A percentile compares a stretch with the other conserved stretches of the same genome.
Conservation (phyloP, 1,139 yeast species). For the Pichia norvegensis region DNA sequence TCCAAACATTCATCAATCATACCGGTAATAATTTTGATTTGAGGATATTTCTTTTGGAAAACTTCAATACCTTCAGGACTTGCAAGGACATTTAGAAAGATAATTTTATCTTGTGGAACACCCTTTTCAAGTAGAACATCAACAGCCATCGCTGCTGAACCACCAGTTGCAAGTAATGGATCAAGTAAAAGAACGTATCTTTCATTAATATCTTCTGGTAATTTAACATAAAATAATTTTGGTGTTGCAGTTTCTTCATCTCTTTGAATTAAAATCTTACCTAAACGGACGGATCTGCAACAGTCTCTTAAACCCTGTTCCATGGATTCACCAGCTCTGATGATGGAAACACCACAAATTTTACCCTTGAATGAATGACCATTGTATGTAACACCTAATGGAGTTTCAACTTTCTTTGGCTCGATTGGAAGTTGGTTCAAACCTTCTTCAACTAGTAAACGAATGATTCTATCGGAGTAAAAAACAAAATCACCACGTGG, state of each 20-base stretch:
- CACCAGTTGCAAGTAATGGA: slow-evolving; percentile 98
- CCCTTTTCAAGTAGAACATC: slow-evolving; percentile 84
- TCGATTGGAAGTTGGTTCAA: slow-evolving; percentile 86
- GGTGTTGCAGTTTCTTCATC: slow-evolving; percentile 88
- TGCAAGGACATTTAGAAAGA: slow-evolving; percentile 83
- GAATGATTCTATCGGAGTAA: slow-evolving; percentile 88
- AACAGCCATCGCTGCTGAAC: slow-evolving; percentile 95
- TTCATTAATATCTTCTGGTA: slow-evolving; percentile 84
- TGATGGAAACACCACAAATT: slow-evolving; percentile 95
- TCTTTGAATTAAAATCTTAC: slow-evolving; percentile 91
- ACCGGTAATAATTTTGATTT: slow-evolving; percentile 85
- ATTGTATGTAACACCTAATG: slow-evolving; percentile 61
- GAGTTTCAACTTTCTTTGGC: slow-evolving; percentile 58
- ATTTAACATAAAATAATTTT: slow-evolving; percentile 78
- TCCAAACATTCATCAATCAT: slow-evolving; percentile 83
- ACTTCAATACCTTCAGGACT: slow-evolving; percentile 88
- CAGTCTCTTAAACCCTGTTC: slow-evolving; percentile 96
- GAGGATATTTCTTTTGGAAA: slow-evolving; percentile 73
- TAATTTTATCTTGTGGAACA: slow-evolving; percentile 76
- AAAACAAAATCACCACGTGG: slow-evolving; percentile 87
- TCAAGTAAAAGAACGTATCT: slow-evolving; percentile 86
- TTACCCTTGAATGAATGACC: slow-evolving; percentile 87
- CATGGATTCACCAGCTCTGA: slow-evolving; percentile 98
- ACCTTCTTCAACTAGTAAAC: slow-evolving; percentile 90
- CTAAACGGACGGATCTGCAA: slow-evolving; percentile 91